Conservation (phyloP, 768 basidiomycete species). For the Podaxis carcinomalis region DNA sequence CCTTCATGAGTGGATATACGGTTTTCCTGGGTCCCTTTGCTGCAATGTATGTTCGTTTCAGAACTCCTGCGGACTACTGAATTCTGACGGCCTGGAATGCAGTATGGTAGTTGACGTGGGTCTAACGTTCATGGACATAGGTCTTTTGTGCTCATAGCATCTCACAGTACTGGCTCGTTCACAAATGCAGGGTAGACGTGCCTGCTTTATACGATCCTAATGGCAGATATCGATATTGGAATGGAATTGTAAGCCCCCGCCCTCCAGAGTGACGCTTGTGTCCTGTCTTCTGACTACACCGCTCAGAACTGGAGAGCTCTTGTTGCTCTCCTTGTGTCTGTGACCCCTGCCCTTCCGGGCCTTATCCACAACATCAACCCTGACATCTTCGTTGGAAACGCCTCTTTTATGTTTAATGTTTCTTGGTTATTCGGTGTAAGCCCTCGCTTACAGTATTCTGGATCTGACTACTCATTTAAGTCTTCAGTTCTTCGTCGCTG, state of each 20-base stretch:
- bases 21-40: constrained; percentile 86
- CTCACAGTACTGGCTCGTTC: constrained; percentile 72
- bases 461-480: not conserved
- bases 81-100: not conserved
- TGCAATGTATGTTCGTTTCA: constrained; percentile 55
- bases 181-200: constrained; percentile 68
- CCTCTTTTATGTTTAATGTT: constrained; percentile 57
- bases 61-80: not conserved
- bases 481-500: constrained; percentile 34
- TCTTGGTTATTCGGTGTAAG: constrained; percentile 75
- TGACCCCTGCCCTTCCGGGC: constrained; percentile 73
- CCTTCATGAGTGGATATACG: constrained; percentile 81
- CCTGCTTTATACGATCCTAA: constrained; percentile 80
- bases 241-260: constrained; percentile 53
- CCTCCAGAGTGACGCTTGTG: not conserved
- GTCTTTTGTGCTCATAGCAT: not conserved
- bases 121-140: not conserved
- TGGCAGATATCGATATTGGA: constrained; percentile 75
- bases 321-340: constrained; percentile 60
- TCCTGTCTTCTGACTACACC: not conserved
- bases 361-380: constrained; percentile 72
- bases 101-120: constrained; percentile 47
- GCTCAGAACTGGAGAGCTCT: constrained; percentile 78
- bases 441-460: constrained; percentile 2
- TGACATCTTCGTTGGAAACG: constrained; percentile 55